Conservation (phyloP, 1,284 basidiomycete genomes). For the Sphagnurus paluster region DNA sequence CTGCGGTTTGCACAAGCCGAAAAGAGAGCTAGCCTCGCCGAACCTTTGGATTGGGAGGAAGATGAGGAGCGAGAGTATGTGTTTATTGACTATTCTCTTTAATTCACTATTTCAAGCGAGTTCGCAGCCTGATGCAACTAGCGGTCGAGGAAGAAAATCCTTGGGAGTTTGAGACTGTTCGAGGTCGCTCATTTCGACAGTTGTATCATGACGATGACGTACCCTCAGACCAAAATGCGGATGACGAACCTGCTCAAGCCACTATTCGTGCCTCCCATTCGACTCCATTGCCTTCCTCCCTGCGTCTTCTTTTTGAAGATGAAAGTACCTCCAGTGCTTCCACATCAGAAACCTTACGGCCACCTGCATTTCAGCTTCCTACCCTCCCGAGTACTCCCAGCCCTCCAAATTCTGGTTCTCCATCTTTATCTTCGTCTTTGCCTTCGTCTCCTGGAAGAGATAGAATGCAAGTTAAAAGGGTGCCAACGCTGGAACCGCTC, state of each 20-base stretch:
- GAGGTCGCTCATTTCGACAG: conserved; percentile 38
- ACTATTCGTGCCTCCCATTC: conserved; percentile 51
- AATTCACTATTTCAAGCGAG: conserved; percentile 1
- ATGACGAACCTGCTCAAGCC: conserved; percentile 30
- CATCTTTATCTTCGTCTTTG: conserved; percentile 26
- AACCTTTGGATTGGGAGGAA: conserved; percentile 70
- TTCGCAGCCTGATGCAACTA: conserved; percentile 31
- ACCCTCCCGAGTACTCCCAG: conserved; percentile 29
- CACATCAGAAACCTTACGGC: conserved; percentile 44
- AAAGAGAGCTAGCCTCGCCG: conserved; percentile 78
- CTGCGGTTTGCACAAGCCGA: conserved; percentile 78
- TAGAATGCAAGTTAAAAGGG: conserved; percentile 20
- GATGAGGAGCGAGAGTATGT: conserved; percentile 57
- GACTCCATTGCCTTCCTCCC: conserved; percentile 63
- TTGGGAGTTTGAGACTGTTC: conserved; percentile 80
- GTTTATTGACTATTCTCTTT: conserved; percentile 1
- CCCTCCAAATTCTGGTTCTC: conserved; percentile 28
- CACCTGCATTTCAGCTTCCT: conserved; percentile 33
- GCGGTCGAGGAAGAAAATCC: conserved; percentile 46
- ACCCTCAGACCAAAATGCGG: conserved; percentile 15
- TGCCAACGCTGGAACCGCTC: conserved; percentile 25
- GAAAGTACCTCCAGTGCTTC: conserved; percentile 35
- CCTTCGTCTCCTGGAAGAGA: conserved; percentile 31
- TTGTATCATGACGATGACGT: conserved; percentile 26
- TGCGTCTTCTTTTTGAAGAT: conserved; percentile 70